Percentiles rank a stretch among this genome's conserved stretches.
Conservation (phyloP, 805 yeast species). For the Lipomyces orientalis region DNA sequence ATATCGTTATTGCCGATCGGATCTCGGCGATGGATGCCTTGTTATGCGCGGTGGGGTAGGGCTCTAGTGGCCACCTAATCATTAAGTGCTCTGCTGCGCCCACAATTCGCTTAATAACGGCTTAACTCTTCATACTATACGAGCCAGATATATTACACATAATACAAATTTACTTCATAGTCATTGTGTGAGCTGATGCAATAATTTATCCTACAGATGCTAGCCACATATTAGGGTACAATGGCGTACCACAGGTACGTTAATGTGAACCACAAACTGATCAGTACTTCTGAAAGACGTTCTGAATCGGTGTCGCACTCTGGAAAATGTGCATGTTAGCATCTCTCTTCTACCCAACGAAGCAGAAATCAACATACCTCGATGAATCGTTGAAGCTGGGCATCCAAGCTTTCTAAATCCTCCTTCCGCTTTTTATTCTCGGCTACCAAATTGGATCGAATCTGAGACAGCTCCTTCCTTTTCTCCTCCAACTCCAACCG, state of each 20-base stretch:
- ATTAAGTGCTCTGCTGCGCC: background rate
- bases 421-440: slow-evolving; percentile 25
- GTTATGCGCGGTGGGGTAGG: background rate
- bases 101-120: background rate
- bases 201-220: background rate
- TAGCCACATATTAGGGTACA: background rate
- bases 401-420: slow-evolving; percentile 30
- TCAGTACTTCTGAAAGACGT: slow-evolving; percentile 20
- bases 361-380: slow-evolving; percentile 20
- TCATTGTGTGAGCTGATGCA: background rate
- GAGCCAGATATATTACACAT: background rate
- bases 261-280: background rate
- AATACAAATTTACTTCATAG: background rate
- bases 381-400: slow-evolving; percentile 30
- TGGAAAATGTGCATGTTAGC: background rate
- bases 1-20: background rate
- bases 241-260: background rate
- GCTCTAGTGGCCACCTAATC: background rate
- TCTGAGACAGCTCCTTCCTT: slow-evolving; percentile 13
- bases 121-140: background rate
- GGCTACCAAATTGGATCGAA: slow-evolving; percentile 12
- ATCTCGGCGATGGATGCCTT: background rate
- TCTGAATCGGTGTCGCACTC: slow-evolving; percentile 33
- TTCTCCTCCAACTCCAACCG: slow-evolving; percentile 14
- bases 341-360: background rate